Evolutionary conservation across 164 flowering plant genomes (phyloP), one percentile per base, ranked within the genome.

Genomic region (Vitis cinerea): DNA sequence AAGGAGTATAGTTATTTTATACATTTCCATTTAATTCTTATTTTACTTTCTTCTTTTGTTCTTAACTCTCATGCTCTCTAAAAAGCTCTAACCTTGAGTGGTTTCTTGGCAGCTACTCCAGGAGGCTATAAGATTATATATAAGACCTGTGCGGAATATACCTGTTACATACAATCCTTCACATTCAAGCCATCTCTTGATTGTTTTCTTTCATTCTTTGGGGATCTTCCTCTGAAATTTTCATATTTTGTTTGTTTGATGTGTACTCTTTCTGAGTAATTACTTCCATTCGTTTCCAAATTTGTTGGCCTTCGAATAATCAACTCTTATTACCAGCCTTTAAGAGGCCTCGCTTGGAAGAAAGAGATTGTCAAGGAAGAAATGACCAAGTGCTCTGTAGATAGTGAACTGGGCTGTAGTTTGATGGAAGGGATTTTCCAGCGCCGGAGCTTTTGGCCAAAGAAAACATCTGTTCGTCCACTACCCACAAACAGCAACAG

Each of bases 71-170:
- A 3, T 13, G 27, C 59, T 53, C 50, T 31, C 23, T 16, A 48
- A 73, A 67, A 62, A 50, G 44, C n/a, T 31, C 14, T 63, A 63
- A 67, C 71, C 13, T 63, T 37, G 44, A 1, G 44, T 37, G 65
- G 69, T 83, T 75, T 77, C 84, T 77, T 81, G 75, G 79, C 77
- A 77, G 79, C 81, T 77, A 83, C 86, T 83, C 80, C 47, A 58
- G 60, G 63, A 58, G 62, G 67, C 19, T 69, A 14, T 27, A 59
- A 66, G 44, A 23, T 67, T 37, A 37, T 37, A 37, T 37, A 37
- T 6, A 37, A 37, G 44, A 0, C 44, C 2, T 11, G 16, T 52
- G 14, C 16, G 10, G 49, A 47, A 30, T 55, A 55, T 49, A n/a
- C 76, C 67, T 54, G 44, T 68, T 56, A 12, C 66, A 75, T 67